These are phyloP conservation scores for Lablab purpureus DNA, from an alignment of 306 rosid species.

Conservation along the genomic window DNA sequence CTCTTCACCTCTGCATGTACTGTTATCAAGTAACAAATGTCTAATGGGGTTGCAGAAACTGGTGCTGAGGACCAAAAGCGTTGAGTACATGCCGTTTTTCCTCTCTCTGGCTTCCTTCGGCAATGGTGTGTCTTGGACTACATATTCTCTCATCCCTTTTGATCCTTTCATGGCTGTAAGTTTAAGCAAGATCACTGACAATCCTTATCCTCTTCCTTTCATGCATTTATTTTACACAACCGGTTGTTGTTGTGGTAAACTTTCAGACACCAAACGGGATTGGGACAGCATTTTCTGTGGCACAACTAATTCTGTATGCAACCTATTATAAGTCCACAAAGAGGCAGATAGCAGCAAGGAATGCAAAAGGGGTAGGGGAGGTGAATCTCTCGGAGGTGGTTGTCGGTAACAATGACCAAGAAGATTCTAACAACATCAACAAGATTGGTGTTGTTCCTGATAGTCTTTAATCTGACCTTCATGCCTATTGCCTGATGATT, in stretches of 20 bases:
- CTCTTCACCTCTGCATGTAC: too few species aligned
- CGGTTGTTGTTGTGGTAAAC: background rate
- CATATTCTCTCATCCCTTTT: slow-evolving; percentile 71
- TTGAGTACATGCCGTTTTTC: slow-evolving; percentile 82
- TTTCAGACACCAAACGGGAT: slow-evolving; percentile 84
- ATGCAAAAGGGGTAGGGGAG: slow-evolving; percentile 34
- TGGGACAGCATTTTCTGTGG: slow-evolving; percentile 61
- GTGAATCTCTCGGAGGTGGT: slow-evolving; percentile 55
- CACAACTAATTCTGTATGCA: slow-evolving; percentile 74
- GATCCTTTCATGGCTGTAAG: slow-evolving; percentile 73
- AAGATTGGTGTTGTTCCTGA: slow-evolving; percentile 5
- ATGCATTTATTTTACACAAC: background rate
- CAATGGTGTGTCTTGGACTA: slow-evolving; percentile 74
- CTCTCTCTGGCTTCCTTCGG: slow-evolving; percentile 73
- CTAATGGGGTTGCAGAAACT: slow-evolving; percentile 56
- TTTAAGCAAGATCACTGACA: background rate
- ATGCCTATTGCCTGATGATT: background rate
- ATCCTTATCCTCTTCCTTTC: background rate
- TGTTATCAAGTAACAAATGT: background rate
- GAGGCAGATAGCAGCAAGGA: slow-evolving; percentile 60
- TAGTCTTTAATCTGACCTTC: background rate
- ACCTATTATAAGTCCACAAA: slow-evolving; percentile 78
- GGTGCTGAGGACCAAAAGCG: slow-evolving; percentile 80
- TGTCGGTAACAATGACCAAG: slow-evolving; percentile 23
- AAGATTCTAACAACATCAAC: slow-evolving; percentile 7